Base-by-base conservation (phyloP, 305 asterid genomes). In the Fraxinus nigra region DNA sequence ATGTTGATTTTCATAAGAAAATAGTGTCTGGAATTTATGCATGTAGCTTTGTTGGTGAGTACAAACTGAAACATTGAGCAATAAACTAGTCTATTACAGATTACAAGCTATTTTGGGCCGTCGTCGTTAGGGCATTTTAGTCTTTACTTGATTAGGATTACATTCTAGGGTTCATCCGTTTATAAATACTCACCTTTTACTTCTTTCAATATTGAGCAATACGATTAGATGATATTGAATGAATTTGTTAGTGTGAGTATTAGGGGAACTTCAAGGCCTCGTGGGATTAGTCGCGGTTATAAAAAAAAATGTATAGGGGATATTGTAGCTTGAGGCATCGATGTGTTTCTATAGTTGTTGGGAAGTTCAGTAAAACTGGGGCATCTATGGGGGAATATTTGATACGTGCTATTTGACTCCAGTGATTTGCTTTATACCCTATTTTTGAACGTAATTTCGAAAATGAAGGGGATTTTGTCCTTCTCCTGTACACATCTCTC, bases 1-100 rank as follows among this genome's bases (percentile, higher is more conserved):
- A 85, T 87, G 78, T 74, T 51, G 81, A 72, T 46, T 76, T 56
- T 75, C 70, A 34, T 43, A 76, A 82, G 72, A 72, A 76, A 65
- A 11, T 65, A 65, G 9, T 28, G n/a, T 65, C 75, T 6, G 40
- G 38, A 26, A 11, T 30, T 26, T 13, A 28, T 67, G 37, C 16
- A 28, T 2, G 70, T 8, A 22, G 30, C 30, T 61, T 61, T 61
- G 70, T 61, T 61, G 70, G 70, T 61, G 14, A 13, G 3, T 22
- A 20, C 70, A 61, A 61, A 61, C 70, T 61, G 32, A 61, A 61
- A 59, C 28, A 5, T 7, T 61, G 70, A 61, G 67, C 26, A 56
- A 48, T 48, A 48, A 48, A 16, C 59, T 14, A 48, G 59, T 13
- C 59, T 48, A 48, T 3, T 48, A 48, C 14, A 56, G 26, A 26